Base-by-base conservation (phyloP, 2,329 filamentous ascomycete species). In the Cylindrodendrum hubeiense region DNA sequence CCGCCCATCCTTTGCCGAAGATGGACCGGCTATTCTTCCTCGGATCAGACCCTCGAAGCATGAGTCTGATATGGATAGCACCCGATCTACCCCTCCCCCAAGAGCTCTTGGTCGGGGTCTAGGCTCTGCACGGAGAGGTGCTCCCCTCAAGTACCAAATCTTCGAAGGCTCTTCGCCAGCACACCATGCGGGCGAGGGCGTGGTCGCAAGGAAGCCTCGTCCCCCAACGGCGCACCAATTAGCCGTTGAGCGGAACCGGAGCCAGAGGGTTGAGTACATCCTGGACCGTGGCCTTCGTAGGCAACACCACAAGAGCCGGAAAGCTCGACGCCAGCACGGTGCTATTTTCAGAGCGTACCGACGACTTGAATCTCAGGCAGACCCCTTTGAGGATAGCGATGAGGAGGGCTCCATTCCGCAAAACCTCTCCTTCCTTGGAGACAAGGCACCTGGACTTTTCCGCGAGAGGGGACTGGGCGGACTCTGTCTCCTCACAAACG, bases 181-280 rank as follows among this genome's bases (percentile, higher is more conserved):
- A 44, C 84, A 85, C 22, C 81, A 86, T 19, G 15, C 37, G 7
- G 79, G 86, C 15, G 89, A 90, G 62, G 84, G 84, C 15, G 83
- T 87, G n/a, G 81, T 85, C 39, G 82, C 84, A 21, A 82, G 88
- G 62, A 90, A 94, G 75, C 89, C 91, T 9, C 87, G 93, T 1
- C 93, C 93, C 3, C 88, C 93, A 0, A 96, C 93, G 0, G 91
- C 92, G 37, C 93, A 96, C 78, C 93, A 96, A 79, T 83, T 94
- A 41, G 93, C 93, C 0, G 91, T 96, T 1, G 92, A 94, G 77
- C 87, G 90, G 60, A 94, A 95, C 78, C 86, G 93, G 19, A 91
- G 89, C 66, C 89, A 93, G 74, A 89, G 93, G 6, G 93, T 95
- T n/a, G 91, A 94, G 74, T 91, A 94, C 73, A 93, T 94, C 55